phyloP scores from a whole-genome alignment of 108 stramenopile species.

The Seminavis robusta region DNA sequence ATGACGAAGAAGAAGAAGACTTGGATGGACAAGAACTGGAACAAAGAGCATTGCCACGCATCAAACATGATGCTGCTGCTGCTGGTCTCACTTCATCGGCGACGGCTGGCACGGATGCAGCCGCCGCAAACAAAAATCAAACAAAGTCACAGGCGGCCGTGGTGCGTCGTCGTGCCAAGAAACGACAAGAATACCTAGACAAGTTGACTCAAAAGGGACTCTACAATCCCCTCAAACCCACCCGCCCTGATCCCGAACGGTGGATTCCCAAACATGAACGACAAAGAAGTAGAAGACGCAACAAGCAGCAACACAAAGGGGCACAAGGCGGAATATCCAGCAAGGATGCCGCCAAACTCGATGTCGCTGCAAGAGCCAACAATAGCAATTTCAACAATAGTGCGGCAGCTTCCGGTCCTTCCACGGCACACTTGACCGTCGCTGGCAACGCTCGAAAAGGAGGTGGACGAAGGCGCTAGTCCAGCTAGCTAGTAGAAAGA shows the following conservation, averaged over 20 bases:
- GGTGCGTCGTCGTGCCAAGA: constrained; percentile 57
- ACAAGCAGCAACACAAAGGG: constrained; percentile 60
- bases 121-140: constrained; percentile 29
- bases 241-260: constrained; percentile 92
- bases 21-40: constrained; percentile 59
- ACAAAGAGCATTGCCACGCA: constrained; percentile 56
- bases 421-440: constrained; percentile 60
- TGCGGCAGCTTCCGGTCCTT: constrained; percentile 55
- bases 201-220: constrained; percentile 50
- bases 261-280: constrained; percentile 94
- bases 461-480: no score
- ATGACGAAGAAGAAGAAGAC: background rate
- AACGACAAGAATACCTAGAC: constrained; percentile 61
- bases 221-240: constrained; percentile 76
- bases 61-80: constrained; percentile 25
- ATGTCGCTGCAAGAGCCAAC: constrained; percentile 89
- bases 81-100: background rate
- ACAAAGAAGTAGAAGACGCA: constrained; percentile 72
- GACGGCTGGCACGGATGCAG: background rate
- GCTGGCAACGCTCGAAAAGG: no score
- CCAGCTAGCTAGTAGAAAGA: no score
- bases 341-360: constrained; percentile 85
- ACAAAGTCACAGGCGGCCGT: constrained; percentile 51
- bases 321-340: constrained; percentile 84
- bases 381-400: no score